Base-by-base conservation (phyloP, 2,329 filamentous ascomycete species). In the Cordyceps sp. region DNA sequence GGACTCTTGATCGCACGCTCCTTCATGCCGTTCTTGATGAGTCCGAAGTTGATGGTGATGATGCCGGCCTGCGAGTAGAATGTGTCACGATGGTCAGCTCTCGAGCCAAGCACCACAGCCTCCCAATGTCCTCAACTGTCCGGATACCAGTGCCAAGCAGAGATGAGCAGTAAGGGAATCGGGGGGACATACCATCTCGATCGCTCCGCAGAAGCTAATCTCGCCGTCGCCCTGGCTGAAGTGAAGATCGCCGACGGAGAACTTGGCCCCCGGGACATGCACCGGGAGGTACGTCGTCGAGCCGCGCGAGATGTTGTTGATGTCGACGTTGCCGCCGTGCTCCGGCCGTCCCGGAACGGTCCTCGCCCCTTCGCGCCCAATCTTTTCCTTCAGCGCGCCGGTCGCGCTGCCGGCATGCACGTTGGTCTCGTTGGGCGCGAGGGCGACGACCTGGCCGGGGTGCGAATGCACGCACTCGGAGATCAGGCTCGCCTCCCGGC, bases 291-390 rank as follows among this genome's bases (percentile, higher is more conserved):
- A 93, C 0, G 92, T 80, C 48, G 86, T 88, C 36, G 68, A 77
- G 2, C 82, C 83, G 6, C 82, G 63, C 2, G 70, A 78, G 20
- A 92, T 62, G 45, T 90, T 90, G 59, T 92, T 92, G 53, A 92
- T 90, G 42, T 93, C 84, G 48, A 83, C 90, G 46, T 93, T 93
- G 0, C 85, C 86, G 12, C 86, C 86, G 43, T 92, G 80, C 45
- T 92, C 84, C 0, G 84, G 83, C 0, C 84, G 63, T 3, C 85
- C 77, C 0, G 85, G 85, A 30, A 94, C 78, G 0, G 86, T 93
- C 24, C 86, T 59, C 1, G 86, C 86, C 1, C 85, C 85, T 46
- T 93, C 83, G 10, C 55, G 62, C 0, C 72, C 82, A 16, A 93
- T 67, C 47, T 73, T 82, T 25, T 66, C 64, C 40, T 68, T 75